Base-by-base conservation (phyloP, 1,284 basidiomycete species). In the Takashimella tepidaria region DNA sequence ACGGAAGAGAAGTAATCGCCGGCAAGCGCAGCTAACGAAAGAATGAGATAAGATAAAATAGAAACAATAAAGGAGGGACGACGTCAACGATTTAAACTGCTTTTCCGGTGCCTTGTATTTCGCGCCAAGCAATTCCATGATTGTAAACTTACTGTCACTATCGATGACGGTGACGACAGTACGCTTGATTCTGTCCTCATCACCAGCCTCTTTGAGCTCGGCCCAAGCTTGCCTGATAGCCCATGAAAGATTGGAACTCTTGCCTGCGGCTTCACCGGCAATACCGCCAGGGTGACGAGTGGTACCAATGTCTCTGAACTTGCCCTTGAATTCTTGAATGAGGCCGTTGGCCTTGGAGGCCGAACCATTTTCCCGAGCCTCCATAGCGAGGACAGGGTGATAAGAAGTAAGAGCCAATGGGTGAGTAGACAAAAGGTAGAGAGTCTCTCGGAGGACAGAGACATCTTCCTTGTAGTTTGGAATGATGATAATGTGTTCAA, bases 381-480 rank as follows among this genome's bases (percentile, higher is more conserved):
- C 70, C 67, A 71, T 69, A 21, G 62, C 69, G 2, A 72, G 56
- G 45, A 69, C 67, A 27, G 70, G 65, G 58, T 63, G 60, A 57
- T 72, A 72, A 6, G 63, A 57, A n/a, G 54, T 51, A 20, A 50
- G 44, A 5, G 65, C 62, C 13, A 67, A 45, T 16, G 64, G 67
- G 47, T 72, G 70, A 6, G 70, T 70, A 13, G 70, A 69, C 19
- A 72, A 62, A 12, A 68, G 59, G 50, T 68, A 63, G 25, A 72
- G 63, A 3, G 69, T 72, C 51, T 72, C 67, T 12, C 62, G 54
- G 11, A 72, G 63, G 4, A 67, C 67, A 16, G 61, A 49, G 45
- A 71, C 57, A 41, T 68, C 59, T 37, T 72, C 70, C 50, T 63
- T 59, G 59, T 72, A 71, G 48, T 68, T 70, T 13, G 70, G 69